Conservation (phyloP, 2,329 filamentous ascomycete species). For the Aspergillus ochraceus region DNA sequence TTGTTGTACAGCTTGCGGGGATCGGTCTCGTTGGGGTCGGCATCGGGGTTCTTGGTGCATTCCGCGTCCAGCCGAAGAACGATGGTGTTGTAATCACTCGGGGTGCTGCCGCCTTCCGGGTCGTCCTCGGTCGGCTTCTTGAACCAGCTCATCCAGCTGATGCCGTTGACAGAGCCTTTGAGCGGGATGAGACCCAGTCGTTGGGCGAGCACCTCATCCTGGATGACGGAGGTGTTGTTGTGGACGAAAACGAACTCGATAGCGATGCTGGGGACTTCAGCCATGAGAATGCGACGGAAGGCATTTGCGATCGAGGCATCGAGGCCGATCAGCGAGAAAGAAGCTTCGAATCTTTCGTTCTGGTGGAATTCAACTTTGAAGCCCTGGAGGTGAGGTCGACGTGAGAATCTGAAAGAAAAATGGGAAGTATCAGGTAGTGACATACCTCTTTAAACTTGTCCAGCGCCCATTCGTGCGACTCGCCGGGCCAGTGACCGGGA, state of each 20-base stretch:
- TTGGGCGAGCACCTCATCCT: constrained; percentile 93
- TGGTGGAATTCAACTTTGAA: constrained; percentile 81
- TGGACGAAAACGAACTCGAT: constrained; percentile 91
- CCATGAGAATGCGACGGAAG: constrained; percentile 91
- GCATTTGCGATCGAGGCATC: constrained; percentile 95
- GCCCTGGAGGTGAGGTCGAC: constrained; percentile 41
- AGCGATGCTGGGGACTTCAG: constrained; percentile 90
- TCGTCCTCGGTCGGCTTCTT: constrained; percentile 69
- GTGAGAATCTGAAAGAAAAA: not conserved
- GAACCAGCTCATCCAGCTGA: constrained; percentile 82
- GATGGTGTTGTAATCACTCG: constrained; percentile 82
- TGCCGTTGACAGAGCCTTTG: constrained; percentile 72
- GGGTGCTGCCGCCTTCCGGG: constrained; percentile 50
- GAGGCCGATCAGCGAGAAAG: constrained; percentile 88
- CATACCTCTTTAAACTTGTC: constrained; percentile 65
- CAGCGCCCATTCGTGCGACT: constrained; percentile 79
- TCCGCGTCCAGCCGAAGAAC: constrained; percentile 73
- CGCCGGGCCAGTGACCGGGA: constrained; percentile 84
- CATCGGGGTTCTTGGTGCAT: constrained; percentile 77
- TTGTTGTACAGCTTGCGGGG: constrained; percentile 82
- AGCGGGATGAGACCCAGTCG: constrained; percentile 89
- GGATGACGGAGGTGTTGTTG: constrained; percentile 97
- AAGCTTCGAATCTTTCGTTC: constrained; percentile 72
- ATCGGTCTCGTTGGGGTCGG: constrained; percentile 71
- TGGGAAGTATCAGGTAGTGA: not conserved